Evolutionary conservation across 345 rosid genomes (phyloP).

Genomic region (Citrus unshiu): DNA sequence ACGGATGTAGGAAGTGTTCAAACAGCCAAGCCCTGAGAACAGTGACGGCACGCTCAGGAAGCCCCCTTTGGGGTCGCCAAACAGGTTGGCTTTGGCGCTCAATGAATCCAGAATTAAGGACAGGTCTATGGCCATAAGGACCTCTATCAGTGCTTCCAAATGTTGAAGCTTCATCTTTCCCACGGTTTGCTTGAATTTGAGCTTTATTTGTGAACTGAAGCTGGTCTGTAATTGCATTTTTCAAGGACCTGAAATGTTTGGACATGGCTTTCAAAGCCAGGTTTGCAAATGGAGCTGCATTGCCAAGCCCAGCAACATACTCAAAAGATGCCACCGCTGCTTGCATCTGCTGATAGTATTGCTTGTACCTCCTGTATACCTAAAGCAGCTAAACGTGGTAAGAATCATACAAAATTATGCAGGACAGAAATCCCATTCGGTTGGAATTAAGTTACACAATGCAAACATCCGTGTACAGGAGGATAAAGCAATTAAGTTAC

Average conservation of each 20-base stretch:
- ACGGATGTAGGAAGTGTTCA: conserved; percentile 93
- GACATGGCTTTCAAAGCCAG: conserved; percentile 73
- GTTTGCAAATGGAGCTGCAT: conserved; percentile 76
- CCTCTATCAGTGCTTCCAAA: conserved; percentile 42
- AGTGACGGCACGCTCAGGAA: conserved; percentile 84
- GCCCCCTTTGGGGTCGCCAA: conserved; percentile 89
- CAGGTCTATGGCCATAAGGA: conserved; percentile 37
- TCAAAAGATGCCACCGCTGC: conserved; percentile 72
- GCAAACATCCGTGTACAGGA: too few relatives aligned
- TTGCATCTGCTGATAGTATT: conserved; percentile 79
- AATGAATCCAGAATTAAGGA: conserved; percentile 36
- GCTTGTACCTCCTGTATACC: conserved; percentile 85
- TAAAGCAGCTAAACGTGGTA: conserved; percentile 20
- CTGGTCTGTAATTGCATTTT: conserved; percentile 73
- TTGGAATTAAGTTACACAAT: neutral
- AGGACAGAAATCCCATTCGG: neutral
- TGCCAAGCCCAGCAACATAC: conserved; percentile 78
- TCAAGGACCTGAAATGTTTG: conserved; percentile 73
- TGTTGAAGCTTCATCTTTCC: conserved; percentile 46
- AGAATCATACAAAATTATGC: neutral
- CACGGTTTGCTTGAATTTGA: conserved; percentile 29
- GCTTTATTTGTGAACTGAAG: conserved; percentile 51
- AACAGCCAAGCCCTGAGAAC: conserved; percentile 87
- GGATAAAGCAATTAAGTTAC: too few relatives aligned
- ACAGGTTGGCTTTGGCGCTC: conserved; percentile 81